Evolutionary conservation across 2,329 filamentous ascomycete genomes (phyloP), one percentile per base, ranked within the genome.

Genomic region (Tolypocladium tropicale): DNA sequence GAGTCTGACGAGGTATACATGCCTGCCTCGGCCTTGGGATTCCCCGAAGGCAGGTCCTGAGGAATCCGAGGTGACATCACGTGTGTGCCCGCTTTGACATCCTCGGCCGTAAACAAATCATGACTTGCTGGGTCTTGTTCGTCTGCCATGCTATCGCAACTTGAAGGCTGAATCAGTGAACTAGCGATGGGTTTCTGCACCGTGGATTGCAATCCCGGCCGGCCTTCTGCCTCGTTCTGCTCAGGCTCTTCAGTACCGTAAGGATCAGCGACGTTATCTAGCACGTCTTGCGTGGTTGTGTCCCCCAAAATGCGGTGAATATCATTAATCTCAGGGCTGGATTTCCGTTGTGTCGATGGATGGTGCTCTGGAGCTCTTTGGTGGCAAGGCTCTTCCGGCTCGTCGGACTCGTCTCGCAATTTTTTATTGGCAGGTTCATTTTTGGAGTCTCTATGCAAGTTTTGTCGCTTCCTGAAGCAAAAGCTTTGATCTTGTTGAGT

Each of bases 401-500:
- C 23, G 12, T 32, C 18, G 6, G 43, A 7, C 14, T 55, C 43
- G 18, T 32, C 2, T 4, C 21, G 39, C 39, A 39, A 25, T 16
- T 12, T 2, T 54, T 25, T 39, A 6, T 4, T 16, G 14, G n/a
- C 30, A 10, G 30, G 6, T 41, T 46, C 16, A 9, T 23, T 6
- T 16, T 54, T 18, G 1, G 34, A 16, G 21, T 36, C 6, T 16
- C 54, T 25, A 18, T 54, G 53, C 6, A 30, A n/a, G 14, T 33
- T 7, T 6, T 18, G 41, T 6, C 57, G 62, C 46, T 63, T 63
- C 25, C 64, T 69, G 57, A 68, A 72, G 21, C 61, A 59, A 53
- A 72, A 71, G 55, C 67, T 72, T 14, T 63, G 60, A 43, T 72
- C 69, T 57, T 65, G 61, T 48, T 73, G 68, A 11, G 64, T 70